Evolutionary conservation across 2,329 filamentous ascomycete species (phyloP).

Genomic region (Aspergillus nomiae): DNA sequence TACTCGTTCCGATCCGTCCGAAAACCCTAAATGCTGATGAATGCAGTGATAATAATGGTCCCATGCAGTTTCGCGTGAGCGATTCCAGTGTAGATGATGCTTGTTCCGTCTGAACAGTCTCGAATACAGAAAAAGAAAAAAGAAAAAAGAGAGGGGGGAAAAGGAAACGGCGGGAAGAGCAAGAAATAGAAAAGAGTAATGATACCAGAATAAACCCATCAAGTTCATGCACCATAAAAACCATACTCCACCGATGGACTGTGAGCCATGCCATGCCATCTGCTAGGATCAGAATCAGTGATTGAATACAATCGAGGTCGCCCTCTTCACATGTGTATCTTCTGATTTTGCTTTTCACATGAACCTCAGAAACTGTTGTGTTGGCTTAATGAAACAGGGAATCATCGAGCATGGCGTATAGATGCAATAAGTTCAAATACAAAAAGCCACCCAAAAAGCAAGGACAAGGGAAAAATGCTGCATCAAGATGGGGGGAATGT

Average conservation of each 20-base stretch:
- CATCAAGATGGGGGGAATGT: conserved; percentile 15
- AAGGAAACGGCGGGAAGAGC: conserved; percentile 9
- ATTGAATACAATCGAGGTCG: conserved; percentile 21
- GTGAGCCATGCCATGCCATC: conserved; percentile 8
- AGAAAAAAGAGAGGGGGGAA: conserved; percentile 7
- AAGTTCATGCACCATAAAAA: neutral
- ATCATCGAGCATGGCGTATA: conserved; percentile 17
- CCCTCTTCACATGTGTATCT: conserved; percentile 22
- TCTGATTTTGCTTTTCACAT: conserved; percentile 12
- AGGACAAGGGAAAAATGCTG: neutral
- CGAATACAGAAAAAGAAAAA: neutral
- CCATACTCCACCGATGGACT: conserved; percentile 3
- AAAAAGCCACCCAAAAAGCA: conserved; percentile 12
- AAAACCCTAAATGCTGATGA: conserved; percentile 8
- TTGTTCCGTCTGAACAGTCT: neutral
- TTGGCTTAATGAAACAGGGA: conserved; percentile 17
- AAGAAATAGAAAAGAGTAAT: conserved; percentile 7
- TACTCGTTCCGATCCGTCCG: conserved; percentile 3
- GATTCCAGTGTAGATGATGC: conserved; percentile 12
- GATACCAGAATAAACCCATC: conserved; percentile 3
- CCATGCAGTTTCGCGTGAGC: conserved; percentile 19
- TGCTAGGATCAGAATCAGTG: conserved; percentile 5
- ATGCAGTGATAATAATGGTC: neutral
- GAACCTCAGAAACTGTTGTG: conserved; percentile 8
- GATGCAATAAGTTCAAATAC: conserved; percentile 15